A percentile compares a stretch with the other conserved stretches of the same genome.
Conservation (phyloP, 2,329 filamentous ascomycete genomes). For the Alternaria arborescens region DNA sequence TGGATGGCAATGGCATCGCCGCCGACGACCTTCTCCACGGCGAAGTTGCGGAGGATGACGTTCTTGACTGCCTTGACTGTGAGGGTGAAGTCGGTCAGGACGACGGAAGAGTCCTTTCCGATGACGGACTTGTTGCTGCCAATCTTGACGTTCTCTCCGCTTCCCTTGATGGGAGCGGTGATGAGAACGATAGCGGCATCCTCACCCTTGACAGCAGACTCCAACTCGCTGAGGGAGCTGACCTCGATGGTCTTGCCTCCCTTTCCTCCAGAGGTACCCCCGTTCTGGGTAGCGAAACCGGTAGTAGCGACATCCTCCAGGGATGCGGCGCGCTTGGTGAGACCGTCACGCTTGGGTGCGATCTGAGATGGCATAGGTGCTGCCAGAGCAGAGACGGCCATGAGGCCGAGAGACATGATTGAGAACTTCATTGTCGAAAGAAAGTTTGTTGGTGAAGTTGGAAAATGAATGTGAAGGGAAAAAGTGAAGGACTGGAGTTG, state of each 20-base stretch:
- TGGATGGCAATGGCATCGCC: conserved; percentile 64
- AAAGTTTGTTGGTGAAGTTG: conserved; percentile 16
- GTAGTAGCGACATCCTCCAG: conserved; percentile 38
- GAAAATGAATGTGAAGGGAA: conserved; percentile 23
- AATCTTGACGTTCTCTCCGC: conserved; percentile 54
- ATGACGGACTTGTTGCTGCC: conserved; percentile 62
- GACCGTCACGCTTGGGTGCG: conserved; percentile 26
- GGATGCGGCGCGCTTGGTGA: conserved; percentile 41
- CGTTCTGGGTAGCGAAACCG: conserved; percentile 47
- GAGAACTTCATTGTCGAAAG: conserved; percentile 41
- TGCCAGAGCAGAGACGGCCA: conserved; percentile 44
- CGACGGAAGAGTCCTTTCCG: conserved; percentile 58
- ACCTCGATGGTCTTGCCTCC: conserved; percentile 50
- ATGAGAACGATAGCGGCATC: conserved; percentile 58
- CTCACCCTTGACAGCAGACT: conserved; percentile 56
- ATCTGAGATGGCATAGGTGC: conserved; percentile 39
- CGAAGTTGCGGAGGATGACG: conserved; percentile 67
- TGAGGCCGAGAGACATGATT: conserved; percentile 40
- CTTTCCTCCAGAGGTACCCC: conserved; percentile 52
- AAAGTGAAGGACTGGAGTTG: conserved; percentile 25
- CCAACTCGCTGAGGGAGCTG: conserved; percentile 51
- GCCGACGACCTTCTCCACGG: conserved; percentile 59
- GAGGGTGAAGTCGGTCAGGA: conserved; percentile 58
- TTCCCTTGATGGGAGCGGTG: conserved; percentile 56
- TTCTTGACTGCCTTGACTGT: conserved; percentile 60